Conservation (phyloP, 768 basidiomycete species). For the Mycena pura region DNA sequence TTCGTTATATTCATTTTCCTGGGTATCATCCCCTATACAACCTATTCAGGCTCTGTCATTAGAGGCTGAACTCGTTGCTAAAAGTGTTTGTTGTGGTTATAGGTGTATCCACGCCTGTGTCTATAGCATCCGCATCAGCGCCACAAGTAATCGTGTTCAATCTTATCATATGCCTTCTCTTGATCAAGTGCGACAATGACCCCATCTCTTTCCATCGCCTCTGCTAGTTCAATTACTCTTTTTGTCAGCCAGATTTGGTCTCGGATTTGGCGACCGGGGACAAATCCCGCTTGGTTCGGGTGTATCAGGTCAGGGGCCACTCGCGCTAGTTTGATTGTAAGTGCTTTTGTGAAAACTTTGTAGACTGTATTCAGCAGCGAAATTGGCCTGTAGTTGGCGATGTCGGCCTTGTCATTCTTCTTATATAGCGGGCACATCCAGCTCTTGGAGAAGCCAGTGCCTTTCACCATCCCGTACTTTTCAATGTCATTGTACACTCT, state of each 20-base stretch:
- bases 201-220: too few species aligned
- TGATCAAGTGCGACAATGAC: too few species aligned
- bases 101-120: constrained; percentile 14
- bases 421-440: constrained; percentile 28
- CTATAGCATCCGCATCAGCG: neutral
- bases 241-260: too few species aligned
- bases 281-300: constrained; percentile 34
- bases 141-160: constrained; percentile 13
- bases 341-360: constrained; percentile 35
- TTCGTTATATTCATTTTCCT: too few species aligned
- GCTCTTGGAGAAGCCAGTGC: constrained; percentile 24
- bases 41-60: too few species aligned
- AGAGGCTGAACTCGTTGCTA: too few species aligned
- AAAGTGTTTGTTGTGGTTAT: constrained; percentile 13
- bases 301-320: constrained; percentile 21
- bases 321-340: constrained; percentile 19
- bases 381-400: constrained; percentile 30
- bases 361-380: too few species aligned
- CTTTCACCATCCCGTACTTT: neutral
- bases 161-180: too few species aligned
- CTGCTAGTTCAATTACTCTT: too few species aligned
- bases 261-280: too few species aligned
- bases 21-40: too few species aligned
- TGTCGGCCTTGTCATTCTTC: constrained; percentile 14
- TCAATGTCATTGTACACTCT: too few species aligned